Base-by-base conservation (phyloP, 768 basidiomycete species). In the Leccinum rimulosum region DNA sequence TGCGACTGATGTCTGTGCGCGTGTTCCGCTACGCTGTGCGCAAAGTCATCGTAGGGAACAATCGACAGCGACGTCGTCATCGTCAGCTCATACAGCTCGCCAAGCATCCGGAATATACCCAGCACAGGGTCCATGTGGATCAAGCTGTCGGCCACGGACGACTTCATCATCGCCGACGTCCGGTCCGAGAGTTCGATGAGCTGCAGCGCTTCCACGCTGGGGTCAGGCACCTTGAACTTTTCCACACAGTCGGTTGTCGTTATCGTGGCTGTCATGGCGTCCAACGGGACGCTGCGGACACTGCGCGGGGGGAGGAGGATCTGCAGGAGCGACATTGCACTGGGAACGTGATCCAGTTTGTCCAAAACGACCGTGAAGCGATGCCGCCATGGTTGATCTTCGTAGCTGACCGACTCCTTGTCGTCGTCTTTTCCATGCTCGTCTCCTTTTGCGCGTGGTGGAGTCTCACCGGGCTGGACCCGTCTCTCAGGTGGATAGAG, bases 301-400 rank as follows among this genome's bases (percentile, higher is more conserved):
- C 57, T 35, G 7, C 69, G 65, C 0, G 74, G 70, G 1, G 79
- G 73, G 27, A 87, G 86, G 45, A 98, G 77, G 56, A 98, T 84
- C 67, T 95, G 90, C 0, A 91, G 85, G 56, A 99, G 76, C 0
- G 91, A 84, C 93, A 99, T 95, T 74, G 93, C 86, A 9, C 89
- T 84, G 0, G 95, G 88, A 1, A 98, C 71, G 69, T 95, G 91
- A 66, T 97, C 96, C 51, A 95, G 77, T 70, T 87, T 92, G 71
- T 96, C 94, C 17, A 98, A 81, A 17, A 98, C 86, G 60, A 98
- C 84, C 0, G 89, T 88, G 74, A 95, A 91, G 9, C 85, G 81
- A 2, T 78, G 14, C 3, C 82, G 88, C 73, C 75, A 74, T 7
- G 71, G 69, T 4, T 62, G 52, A n/a, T 66, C 64, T 19, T 66